Percentiles rank a stretch among this genome's conserved stretches.
Evolutionary conservation across 345 rosid species (phyloP).

Genomic region (Cardiospermum halicacabum): DNA sequence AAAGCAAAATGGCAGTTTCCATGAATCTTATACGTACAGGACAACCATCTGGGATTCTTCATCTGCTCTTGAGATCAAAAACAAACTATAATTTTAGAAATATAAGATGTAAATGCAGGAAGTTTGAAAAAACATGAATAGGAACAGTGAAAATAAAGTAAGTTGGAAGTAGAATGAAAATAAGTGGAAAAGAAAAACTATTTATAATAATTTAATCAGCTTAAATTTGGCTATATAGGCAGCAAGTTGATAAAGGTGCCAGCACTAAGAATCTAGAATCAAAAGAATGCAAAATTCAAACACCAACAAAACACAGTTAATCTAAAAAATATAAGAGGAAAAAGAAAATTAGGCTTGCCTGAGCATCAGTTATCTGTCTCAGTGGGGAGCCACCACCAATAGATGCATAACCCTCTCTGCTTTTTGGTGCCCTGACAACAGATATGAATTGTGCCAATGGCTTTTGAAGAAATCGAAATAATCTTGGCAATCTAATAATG

Average conservation of each 20-base stretch:
- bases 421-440: constrained; percentile 85
- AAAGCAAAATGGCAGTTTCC: neutral
- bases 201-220: neutral
- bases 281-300: neutral
- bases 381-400: constrained; percentile 99
- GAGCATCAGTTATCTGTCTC: constrained; percentile 87
- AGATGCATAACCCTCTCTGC: constrained; percentile 98
- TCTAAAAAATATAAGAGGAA: neutral
- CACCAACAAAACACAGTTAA: neutral
- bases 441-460: constrained; percentile 96
- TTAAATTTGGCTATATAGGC: neutral
- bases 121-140: neutral
- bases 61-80: neutral
- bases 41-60: neutral
- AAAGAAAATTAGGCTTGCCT: constrained; percentile 34
- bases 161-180: neutral
- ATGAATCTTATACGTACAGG: neutral
- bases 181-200: neutral
- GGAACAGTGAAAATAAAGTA: neutral
- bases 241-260: neutral
- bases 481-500: constrained; percentile 81
- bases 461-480: constrained; percentile 87
- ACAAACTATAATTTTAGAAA: neutral
- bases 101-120: neutral
- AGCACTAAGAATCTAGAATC: neutral